Base-by-base conservation (phyloP, 768 basidiomycete genomes). In the Pilatotrama ljubarskyi region DNA sequence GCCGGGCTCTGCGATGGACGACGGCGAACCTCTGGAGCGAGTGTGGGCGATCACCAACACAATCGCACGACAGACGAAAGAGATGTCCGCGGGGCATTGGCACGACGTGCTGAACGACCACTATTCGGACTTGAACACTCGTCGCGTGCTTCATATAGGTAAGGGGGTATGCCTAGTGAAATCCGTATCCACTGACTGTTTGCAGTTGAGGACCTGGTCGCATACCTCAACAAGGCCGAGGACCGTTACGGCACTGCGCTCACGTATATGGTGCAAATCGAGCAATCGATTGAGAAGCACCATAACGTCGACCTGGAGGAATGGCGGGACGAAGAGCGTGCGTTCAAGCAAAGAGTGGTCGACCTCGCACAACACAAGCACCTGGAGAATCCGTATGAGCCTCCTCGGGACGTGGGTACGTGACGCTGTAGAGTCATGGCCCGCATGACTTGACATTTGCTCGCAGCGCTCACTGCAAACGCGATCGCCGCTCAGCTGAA, bases 41-140 rank as follows among this genome's bases (percentile, higher is more conserved):
- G 42, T 61, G 9, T 67, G 66, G 64, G 38, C 59, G 1, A 13
- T 40, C 1, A 36, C 53, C 13, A 63, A 64, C 35, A 35, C 29
- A 1, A 20, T 63, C 3, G 62, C 47, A 7, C 18, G 10, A 0
- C 40, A 48, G 2, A 65, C 64, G 14, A 47, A 56, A 4, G 62
- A 67, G 41, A 67, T 67, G 66, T 47, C 50, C 13, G 18, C 64
- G 0, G 66, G 64, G 6, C 53, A 63, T 46, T 47, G 66, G 5
- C 64, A 65, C 41, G 68, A 70, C 43, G 46, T 54, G 6, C 50
- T 68, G 42, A 66, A 70, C 40, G 52, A 61, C 35, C 51, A 49
- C 29, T 44, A 51, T 52, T 43, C 37, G 32, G 62, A 63, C 44
- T 35, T 56, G 44, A 67, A 68, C 51, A n/a, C 38, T 2, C 26